These are phyloP conservation scores for Suillus tomentosus DNA, from an alignment of 768 basidiomycete genomes.

Conservation along the genomic window DNA sequence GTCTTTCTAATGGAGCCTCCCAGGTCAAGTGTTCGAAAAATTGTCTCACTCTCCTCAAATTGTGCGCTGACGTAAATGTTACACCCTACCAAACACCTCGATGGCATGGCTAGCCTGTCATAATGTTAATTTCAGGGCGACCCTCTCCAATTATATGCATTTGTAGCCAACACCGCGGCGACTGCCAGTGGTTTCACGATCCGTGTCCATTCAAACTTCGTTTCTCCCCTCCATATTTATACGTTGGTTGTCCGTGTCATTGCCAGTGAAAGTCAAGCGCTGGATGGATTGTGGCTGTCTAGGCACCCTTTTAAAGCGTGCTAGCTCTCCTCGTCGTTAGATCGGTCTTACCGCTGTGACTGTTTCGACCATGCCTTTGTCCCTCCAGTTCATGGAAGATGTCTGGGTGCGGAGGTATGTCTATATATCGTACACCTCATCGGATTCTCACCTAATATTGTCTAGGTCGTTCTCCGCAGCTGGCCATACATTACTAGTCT, in stretches of 20 bases:
- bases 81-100: background rate
- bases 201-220: background rate
- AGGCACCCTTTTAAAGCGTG: background rate
- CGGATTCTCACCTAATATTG: background rate
- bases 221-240: background rate
- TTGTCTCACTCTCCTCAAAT: background rate
- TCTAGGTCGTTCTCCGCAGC: constrained; percentile 16
- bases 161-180: background rate
- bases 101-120: background rate
- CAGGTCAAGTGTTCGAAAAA: background rate
- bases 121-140: background rate
- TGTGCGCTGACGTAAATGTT: too few species aligned
- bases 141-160: background rate
- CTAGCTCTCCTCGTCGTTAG: background rate
- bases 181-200: background rate
- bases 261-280: background rate
- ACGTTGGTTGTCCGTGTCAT: background rate
- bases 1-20: background rate
- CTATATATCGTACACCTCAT: background rate
- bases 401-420: constrained; percentile 10
- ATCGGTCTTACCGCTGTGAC: background rate
- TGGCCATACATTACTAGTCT: constrained; percentile 16
- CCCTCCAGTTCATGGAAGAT: constrained; percentile 1
- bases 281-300: background rate
- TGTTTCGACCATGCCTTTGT: constrained; percentile 6